Percentiles rank a stretch among this genome's conserved stretches.
Conservation (phyloP, 306 rosid genomes). For the Senna tora region DNA sequence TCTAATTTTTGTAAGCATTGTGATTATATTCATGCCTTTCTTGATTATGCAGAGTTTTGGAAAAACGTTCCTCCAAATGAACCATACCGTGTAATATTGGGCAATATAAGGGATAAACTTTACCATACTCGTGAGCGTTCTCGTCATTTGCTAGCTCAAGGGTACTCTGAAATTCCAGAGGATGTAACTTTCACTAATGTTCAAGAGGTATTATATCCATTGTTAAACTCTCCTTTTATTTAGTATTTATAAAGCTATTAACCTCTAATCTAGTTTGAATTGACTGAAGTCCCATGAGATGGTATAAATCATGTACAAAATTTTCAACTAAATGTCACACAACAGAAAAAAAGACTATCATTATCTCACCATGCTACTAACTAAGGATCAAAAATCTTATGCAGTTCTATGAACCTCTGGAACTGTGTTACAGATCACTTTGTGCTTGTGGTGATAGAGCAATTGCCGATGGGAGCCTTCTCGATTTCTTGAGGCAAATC, state of each 20-base stretch:
- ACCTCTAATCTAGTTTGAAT: too few species aligned
- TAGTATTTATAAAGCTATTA: too few species aligned
- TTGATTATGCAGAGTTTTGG: slow-evolving; percentile 72
- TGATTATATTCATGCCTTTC: not conserved
- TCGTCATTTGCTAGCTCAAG: slow-evolving; percentile 81
- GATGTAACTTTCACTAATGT: slow-evolving; percentile 70
- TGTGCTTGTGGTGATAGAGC: slow-evolving; percentile 84
- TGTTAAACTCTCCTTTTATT: slow-evolving; percentile 11
- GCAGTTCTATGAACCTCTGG: slow-evolving; percentile 89
- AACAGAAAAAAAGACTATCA: too few species aligned
- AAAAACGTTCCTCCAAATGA: slow-evolving; percentile 77
- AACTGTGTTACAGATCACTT: slow-evolving; percentile 84
- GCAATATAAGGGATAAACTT: slow-evolving; percentile 83
- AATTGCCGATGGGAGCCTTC: slow-evolving; percentile 90
- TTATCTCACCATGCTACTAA: too few species aligned
- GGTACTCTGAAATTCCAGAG: slow-evolving; percentile 81
- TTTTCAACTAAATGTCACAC: too few species aligned
- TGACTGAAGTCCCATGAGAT: too few species aligned
- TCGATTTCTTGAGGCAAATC: slow-evolving; percentile 92
- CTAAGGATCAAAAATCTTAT: too few species aligned
- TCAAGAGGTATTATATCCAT: slow-evolving; percentile 59
- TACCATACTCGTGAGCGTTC: slow-evolving; percentile 91
- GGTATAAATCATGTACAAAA: too few species aligned
- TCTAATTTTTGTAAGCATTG: too few species aligned
- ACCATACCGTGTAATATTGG: slow-evolving; percentile 88